phyloP scores from a whole-genome alignment of 2,329 filamentous ascomycete species.

The Xylaria sp. region DNA sequence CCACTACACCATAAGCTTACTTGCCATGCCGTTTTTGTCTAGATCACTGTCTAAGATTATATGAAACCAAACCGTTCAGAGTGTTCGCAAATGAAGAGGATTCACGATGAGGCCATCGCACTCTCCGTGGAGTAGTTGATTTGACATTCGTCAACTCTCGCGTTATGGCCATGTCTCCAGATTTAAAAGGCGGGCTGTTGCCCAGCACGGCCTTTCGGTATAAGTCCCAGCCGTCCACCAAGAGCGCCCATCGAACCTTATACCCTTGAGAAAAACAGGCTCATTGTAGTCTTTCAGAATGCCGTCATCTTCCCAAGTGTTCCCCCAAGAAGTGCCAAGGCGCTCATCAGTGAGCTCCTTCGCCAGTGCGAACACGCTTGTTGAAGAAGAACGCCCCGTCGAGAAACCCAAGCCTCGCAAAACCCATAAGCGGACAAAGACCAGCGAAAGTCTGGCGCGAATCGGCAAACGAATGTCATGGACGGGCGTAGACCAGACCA shows the following conservation, averaged over 20 bases:
- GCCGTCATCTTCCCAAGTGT: conserved; percentile 7
- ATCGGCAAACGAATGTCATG: conserved; percentile 35
- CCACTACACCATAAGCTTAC: conserved; percentile 30
- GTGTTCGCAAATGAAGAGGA: conserved; percentile 22
- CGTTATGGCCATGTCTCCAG: not conserved
- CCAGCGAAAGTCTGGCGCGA: conserved; percentile 26
- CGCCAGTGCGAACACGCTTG: conserved; percentile 27
- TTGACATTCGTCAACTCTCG: not conserved
- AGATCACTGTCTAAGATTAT: not conserved
- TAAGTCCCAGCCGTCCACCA: not conserved
- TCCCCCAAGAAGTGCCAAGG: conserved; percentile 7
- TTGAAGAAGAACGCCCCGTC: conserved; percentile 21
- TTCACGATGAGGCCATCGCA: conserved; percentile 14
- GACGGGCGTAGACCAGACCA: conserved; percentile 15
- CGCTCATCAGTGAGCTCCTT: conserved; percentile 26
- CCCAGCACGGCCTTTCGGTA: not conserved
- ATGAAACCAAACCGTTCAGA: conserved; percentile 14
- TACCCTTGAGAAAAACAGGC: not conserved
- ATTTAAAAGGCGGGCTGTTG: conserved; percentile 22
- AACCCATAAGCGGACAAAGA: conserved; percentile 28
- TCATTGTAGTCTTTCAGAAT: conserved; percentile 10
- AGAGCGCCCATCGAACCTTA: not conserved
- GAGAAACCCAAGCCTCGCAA: conserved; percentile 11
- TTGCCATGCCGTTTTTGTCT: conserved; percentile 12
- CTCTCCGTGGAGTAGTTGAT: not conserved